phyloP scores from a whole-genome alignment of 768 basidiomycete species.

The Termitomyces sp. region DNA sequence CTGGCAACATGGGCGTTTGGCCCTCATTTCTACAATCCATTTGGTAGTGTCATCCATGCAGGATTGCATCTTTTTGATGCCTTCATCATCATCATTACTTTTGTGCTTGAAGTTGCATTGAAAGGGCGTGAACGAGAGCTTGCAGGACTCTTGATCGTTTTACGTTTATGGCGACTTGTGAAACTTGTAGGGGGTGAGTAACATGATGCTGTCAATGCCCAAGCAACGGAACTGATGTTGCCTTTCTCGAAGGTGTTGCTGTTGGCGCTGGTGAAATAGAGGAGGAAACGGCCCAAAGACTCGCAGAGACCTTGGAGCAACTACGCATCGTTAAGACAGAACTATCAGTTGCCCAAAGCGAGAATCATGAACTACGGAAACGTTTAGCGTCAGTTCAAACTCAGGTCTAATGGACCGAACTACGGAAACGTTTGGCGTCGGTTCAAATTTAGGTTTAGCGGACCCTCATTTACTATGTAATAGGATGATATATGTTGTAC shows the following conservation, averaged over 20 bases:
- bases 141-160: conserved; percentile 60
- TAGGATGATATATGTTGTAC: background rate
- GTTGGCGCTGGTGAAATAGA: conserved; percentile 70
- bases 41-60: conserved; percentile 47
- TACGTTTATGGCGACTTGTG: conserved; percentile 79
- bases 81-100: conserved; percentile 64
- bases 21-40: conserved; percentile 54
- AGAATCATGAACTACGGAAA: conserved; percentile 49
- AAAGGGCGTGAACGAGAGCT: conserved; percentile 68
- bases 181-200: conserved; percentile 55
- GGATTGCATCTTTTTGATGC: conserved; percentile 73
- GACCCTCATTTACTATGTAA: no score
- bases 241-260: conserved; percentile 50
- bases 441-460: background rate
- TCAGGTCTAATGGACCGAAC: no score
- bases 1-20: conserved; percentile 65
- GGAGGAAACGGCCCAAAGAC: conserved; percentile 45
- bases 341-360: conserved; percentile 39
- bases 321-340: conserved; percentile 40
- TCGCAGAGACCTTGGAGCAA: conserved; percentile 43
- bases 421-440: conserved; percentile 33
- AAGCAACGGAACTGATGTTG: background rate
- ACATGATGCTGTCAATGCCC: background rate
- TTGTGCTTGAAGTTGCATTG: conserved; percentile 65
- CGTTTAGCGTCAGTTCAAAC: conserved; percentile 20